These are phyloP conservation scores for Oenanthe sinensis DNA, from an alignment of 129 eudicot species.

Conservation along the genomic window DNA sequence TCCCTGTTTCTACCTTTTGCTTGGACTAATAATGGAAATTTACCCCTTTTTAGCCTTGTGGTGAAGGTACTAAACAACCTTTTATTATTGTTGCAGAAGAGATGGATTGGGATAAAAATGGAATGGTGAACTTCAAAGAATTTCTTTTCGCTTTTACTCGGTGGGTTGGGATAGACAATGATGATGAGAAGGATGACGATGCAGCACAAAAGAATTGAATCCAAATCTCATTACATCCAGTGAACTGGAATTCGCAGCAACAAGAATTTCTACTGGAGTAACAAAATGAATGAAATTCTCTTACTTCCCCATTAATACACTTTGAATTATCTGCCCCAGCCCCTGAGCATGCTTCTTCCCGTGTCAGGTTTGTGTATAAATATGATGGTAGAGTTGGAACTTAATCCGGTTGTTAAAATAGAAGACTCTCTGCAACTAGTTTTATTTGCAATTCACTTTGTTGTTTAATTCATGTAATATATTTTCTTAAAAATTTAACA, in stretches of 20 bases:
- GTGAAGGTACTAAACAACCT: conserved; percentile 1
- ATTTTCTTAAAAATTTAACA: background rate
- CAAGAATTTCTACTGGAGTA: background rate
- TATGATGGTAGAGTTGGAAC: background rate
- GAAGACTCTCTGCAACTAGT: background rate
- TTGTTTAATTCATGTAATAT: background rate
- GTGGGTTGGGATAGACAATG: conserved; percentile 72
- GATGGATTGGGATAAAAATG: conserved; percentile 98
- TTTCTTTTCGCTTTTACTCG: conserved; percentile 82
- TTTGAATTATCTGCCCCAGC: background rate
- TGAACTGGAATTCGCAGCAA: background rate
- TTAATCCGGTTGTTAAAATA: background rate
- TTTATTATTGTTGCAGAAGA: conserved; percentile 54
- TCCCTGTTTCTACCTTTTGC: background rate
- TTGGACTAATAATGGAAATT: background rate
- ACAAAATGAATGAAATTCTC: background rate
- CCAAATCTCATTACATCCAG: background rate
- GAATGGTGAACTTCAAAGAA: conserved; percentile 89
- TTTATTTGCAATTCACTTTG: background rate
- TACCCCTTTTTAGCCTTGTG: background rate
- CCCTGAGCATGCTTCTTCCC: background rate
- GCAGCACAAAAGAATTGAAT: conserved; percentile 7
- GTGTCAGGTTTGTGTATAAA: background rate
- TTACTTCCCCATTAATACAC: conserved; percentile 5
- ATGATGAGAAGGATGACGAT: conserved; percentile 49